Percentiles rank a stretch among this genome's conserved stretches.
Evolutionary conservation across 768 basidiomycete species (phyloP).

Genomic region (Podaxis sp.): DNA sequence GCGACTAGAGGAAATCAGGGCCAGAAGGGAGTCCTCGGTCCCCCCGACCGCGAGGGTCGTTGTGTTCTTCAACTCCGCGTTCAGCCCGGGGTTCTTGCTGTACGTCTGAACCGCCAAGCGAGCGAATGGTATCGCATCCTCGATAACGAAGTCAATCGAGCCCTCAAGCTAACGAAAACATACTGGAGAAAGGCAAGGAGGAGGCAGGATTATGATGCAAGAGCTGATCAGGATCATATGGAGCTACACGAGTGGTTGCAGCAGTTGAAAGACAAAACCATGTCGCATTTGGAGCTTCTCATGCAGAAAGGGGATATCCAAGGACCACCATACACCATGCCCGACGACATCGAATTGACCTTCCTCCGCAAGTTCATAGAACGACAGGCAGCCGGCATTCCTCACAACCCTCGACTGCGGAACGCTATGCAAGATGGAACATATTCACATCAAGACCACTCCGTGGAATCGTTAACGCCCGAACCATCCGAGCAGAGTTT

Average conservation of each 20-base stretch:
- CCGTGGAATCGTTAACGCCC: constrained; percentile 42
- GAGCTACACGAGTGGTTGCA: constrained; percentile 86
- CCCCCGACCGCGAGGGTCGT: constrained; percentile 71
- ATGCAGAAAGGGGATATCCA: constrained; percentile 88
- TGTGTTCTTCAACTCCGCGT: constrained; percentile 76
- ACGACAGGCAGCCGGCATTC: constrained; percentile 67
- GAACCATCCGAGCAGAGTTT: constrained; percentile 44
- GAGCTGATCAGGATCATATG: constrained; percentile 87
- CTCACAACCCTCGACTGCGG: constrained; percentile 78
- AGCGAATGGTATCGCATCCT: constrained; percentile 82
- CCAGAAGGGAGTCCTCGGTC: constrained; percentile 73
- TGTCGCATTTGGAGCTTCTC: constrained; percentile 81
- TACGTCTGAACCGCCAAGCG: constrained; percentile 66
- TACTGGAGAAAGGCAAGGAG: constrained; percentile 82
- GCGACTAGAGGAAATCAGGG: constrained; percentile 85
- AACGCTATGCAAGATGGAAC: constrained; percentile 31
- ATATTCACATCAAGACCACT: constrained; percentile 39
- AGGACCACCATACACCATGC: constrained; percentile 78
- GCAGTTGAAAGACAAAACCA: constrained; percentile 83
- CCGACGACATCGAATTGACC: constrained; percentile 70
- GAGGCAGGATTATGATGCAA: constrained; percentile 80
- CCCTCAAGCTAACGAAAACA: constrained; percentile 80
- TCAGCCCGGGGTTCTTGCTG: constrained; percentile 77
- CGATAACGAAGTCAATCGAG: constrained; percentile 74
- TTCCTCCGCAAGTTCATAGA: constrained; percentile 84